Conservation (phyloP, 257 asterid genomes). For the Oldenlandia corymbosa region DNA sequence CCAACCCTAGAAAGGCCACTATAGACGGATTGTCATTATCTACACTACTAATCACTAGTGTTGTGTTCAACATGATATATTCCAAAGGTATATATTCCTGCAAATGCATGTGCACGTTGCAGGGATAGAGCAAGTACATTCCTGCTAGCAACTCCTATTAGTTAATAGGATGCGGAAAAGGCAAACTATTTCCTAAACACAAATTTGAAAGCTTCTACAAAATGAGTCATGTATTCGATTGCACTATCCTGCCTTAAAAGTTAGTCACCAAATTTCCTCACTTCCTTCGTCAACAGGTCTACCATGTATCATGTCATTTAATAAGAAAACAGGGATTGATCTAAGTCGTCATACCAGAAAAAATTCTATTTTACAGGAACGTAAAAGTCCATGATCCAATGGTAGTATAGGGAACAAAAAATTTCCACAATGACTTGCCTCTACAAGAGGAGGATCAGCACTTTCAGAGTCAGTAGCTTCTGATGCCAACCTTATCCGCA, state of each 20-base stretch:
- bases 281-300: background rate
- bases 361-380: background rate
- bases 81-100: too few relatives aligned
- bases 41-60: too few relatives aligned
- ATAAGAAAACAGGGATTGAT: background rate
- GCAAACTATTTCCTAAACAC: too few relatives aligned
- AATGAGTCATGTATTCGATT: too few relatives aligned
- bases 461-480: slow-evolving; percentile 46
- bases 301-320: background rate
- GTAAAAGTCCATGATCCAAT: background rate
- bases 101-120: too few relatives aligned
- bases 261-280: background rate
- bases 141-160: background rate
- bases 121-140: background rate
- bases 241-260: too few relatives aligned
- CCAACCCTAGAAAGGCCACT: background rate
- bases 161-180: background rate
- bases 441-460: slow-evolving; percentile 64
- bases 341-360: background rate
- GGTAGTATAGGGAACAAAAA: slow-evolving; percentile 8
- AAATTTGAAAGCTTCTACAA: too few relatives aligned
- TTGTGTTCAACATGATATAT: too few relatives aligned
- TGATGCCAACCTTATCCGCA: slow-evolving; percentile 55
- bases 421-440: slow-evolving; percentile 48
- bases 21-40: background rate